Evolutionary conservation across 805 yeast species (phyloP), one percentile per base, ranked within the genome.

Genomic region (Yamadazyma scolyti): DNA sequence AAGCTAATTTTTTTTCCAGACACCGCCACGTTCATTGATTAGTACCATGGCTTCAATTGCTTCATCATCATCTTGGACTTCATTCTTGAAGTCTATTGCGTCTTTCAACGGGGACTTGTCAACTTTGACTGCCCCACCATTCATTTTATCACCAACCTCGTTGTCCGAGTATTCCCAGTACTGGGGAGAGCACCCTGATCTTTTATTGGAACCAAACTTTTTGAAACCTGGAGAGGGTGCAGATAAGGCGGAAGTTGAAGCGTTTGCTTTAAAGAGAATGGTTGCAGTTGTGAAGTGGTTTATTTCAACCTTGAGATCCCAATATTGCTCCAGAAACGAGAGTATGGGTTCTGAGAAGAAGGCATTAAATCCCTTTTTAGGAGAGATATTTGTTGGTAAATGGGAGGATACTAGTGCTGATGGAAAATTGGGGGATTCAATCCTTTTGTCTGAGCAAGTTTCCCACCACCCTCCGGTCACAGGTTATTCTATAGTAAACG

Each of bases 401-500:
- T 88, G 97, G 95, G 62, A 60, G 3, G 86, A 78, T 43, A 51
- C 54, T 28, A 20, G 27, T 6, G 41, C 50, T 10, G 73, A 71
- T 25, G 57, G 65, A 8, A 66, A 61, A 33, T 58, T 75, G 10
- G 96, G 95, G 24, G 94, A 85, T 40, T 84, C 96, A 16, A 60
- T 77, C 9, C 66, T 90, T 29, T 51, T 87, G 33, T 77, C 89
- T 42, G 98, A 93, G 60, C 98, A 93, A 61, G 97, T 93, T 9
- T 79, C 89, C 40, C 98, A 93, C 62, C 98, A 93, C 58, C 98
- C 98, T 11, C 97, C 98, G 16, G 81, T 84, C 20, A 89, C 97
- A n/a, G 97, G 93, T 5, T 93, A 88, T 54, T 75, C 88, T 25
- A 74, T 93, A 34, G 64, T 75, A 50, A 88, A 88, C 54, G 83